Base-by-base conservation (phyloP, 768 basidiomycete species). In the Pleurotus tuoliensis region DNA sequence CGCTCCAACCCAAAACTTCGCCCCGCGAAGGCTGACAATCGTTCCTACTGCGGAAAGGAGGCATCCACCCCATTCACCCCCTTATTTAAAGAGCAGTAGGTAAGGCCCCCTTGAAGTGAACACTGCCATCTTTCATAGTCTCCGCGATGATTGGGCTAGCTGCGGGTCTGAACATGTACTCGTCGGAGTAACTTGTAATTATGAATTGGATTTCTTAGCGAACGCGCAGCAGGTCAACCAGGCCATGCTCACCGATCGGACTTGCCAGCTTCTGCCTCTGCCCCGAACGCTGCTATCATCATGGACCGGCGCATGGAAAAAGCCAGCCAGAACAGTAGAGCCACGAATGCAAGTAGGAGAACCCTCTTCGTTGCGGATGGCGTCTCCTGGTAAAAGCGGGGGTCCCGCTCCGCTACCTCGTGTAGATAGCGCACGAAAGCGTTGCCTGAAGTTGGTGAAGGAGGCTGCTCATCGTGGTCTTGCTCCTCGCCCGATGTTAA, bases 81-180 rank as follows among this genome's bases (percentile, higher is more conserved):
- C 20, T 11, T 3, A 3, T 15, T 25, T 25, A 47, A 0, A 47
- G 46, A 5, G 46, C n/a, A 1, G 73, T 69, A 2, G 84, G 80
- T 9, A 69, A 69, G 1, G 88, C 91, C 0, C 92, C 92, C n/a
- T 90, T 73, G 39, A 94, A 63, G 7, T 84, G 77, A 6, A 82
- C 69, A 3, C 82, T 76, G 0, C 91, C 91, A 60, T 90, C 90
- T 60, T 82, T 82, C 59, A 94, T 71, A 16, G 73, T 78, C 65
- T 93, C 89, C 0, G 88, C 92, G 61, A 94, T 79, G 43, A 94
- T 74, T 9, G 92, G 91, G 58, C 88, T 92, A 5, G 92, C 90
- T 9, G 92, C 92, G 0, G 92, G 92, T 20, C 92, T 76, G 66
- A 81, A 93, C 69, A 86, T 91, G 74, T 81, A 82, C 63, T 92